Percentiles rank a stretch among this genome's conserved stretches.
Conservation (phyloP, 2,329 filamentous ascomycete genomes). For the Aspergillus sergii region DNA sequence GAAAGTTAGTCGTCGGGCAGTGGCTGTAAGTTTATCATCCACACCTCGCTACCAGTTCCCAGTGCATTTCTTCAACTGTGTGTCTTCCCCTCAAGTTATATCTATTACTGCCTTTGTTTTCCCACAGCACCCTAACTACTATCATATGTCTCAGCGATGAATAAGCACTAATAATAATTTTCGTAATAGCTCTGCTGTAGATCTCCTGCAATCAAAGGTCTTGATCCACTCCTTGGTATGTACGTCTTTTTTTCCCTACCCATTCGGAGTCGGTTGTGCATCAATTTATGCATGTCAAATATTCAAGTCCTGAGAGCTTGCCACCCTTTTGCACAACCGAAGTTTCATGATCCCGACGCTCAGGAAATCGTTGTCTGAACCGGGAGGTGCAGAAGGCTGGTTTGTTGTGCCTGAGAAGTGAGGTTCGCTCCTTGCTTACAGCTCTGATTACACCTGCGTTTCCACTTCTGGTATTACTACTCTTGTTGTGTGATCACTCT, state of each 20-base stretch:
- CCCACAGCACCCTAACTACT: not conserved
- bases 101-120: not conserved
- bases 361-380: not conserved
- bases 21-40: conserved; percentile 1
- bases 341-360: not conserved
- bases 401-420: not conserved
- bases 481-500: not conserved
- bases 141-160: conserved; percentile 30
- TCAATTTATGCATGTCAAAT: not conserved
- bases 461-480: not conserved
- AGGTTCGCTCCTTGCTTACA: conserved; percentile 6
- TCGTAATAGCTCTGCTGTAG: conserved; percentile 23
- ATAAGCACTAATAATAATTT: conserved; percentile 20
- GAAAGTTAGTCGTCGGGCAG: not conserved
- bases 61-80: not conserved
- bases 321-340: not conserved
- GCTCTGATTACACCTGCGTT: conserved; percentile 1
- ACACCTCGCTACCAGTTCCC: not conserved
- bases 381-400: not conserved
- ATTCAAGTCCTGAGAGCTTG: not conserved
- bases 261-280: not conserved
- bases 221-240: conserved; percentile 32
- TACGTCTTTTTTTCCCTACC: conserved; percentile 4
- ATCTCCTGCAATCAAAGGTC: conserved; percentile 29
- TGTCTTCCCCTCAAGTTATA: not conserved